Base-by-base conservation (phyloP, 805 yeast species). In the Teunomyces panamensis region DNA sequence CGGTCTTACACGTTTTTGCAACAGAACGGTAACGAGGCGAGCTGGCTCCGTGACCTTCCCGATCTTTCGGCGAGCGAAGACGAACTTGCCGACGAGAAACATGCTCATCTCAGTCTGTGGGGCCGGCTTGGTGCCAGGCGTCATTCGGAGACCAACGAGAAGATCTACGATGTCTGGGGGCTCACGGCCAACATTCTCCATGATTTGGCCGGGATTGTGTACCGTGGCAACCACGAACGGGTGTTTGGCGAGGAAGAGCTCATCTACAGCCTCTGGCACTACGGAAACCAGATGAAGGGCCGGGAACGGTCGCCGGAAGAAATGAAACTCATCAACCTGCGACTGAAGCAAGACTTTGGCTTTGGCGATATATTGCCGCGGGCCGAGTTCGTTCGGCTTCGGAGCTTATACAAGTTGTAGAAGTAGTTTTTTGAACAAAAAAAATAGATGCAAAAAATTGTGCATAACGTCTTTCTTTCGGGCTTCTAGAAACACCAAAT, bases 161-260 rank as follows among this genome's bases (percentile, higher is more conserved):
- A 75, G 47, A 75, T 83, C 33, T 80, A 86, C 57, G 87, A 85
- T 57, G 83, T 87, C 4, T 87, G 94, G 95, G 95, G 95, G 0
- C 66, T 87, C 32, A 87, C 94, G 0, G 92, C 91, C 2, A 85
- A 85, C 58, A 86, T 87, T 8, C 60, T 87, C n/a, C 87, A 80
- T 56, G 92, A 87, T 59, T 58, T 87, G 27, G 84, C 89, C 1
- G 75, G 74, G 48, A 71, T 85, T 8, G 68, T 78, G 3, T 78
- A 80, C 57, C 42, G 39, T 9, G 49, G 42, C 4, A 2, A 32
- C 20, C 47, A 51, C 6, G 42, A 55, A 4, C 39, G 55, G 10
- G 62, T 70, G 26, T 60, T 79, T 39, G 89, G 87, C 2, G 85
- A 85, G 53, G 91, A 85, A 59, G 86, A 82, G 49, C 63, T 85